Percentiles rank a stretch among this genome's conserved stretches.
Conservation (phyloP, 1,284 basidiomycete species). For the Phenoliferia sp. region DNA sequence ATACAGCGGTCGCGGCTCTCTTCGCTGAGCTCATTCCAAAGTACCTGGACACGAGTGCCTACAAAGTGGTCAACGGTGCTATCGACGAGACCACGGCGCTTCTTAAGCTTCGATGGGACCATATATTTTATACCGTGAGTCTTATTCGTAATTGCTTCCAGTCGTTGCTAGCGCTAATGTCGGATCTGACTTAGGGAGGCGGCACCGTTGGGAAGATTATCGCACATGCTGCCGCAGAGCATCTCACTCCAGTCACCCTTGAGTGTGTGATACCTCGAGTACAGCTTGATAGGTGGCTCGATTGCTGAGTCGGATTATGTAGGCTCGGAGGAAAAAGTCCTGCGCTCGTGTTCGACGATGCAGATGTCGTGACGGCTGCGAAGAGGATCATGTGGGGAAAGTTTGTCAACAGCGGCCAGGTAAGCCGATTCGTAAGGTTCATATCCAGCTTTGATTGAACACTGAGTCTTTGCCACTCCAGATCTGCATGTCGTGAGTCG, state of each 20-base stretch:
- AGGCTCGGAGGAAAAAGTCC: slow-evolving; percentile 48
- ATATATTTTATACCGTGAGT: slow-evolving; percentile 42
- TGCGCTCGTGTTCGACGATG: slow-evolving; percentile 43
- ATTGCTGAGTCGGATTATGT: no score
- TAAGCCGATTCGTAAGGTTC: slow-evolving; percentile 8
- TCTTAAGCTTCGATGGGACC: slow-evolving; percentile 43
- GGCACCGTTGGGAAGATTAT: slow-evolving; percentile 41
- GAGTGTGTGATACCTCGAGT: no score
- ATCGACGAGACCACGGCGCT: slow-evolving; percentile 41
- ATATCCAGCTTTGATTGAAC: no score
- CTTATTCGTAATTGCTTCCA: background rate
- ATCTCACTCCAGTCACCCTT: slow-evolving; percentile 41
- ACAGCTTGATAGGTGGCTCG: no score
- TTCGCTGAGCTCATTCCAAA: slow-evolving; percentile 40
- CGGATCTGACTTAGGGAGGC: no score
- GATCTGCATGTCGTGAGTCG: background rate
- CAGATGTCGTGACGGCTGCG: slow-evolving; percentile 42
- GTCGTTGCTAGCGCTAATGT: background rate
- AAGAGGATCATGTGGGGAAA: slow-evolving; percentile 45
- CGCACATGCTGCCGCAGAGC: slow-evolving; percentile 43
- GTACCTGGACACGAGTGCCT: slow-evolving; percentile 44
- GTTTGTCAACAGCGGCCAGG: slow-evolving; percentile 44
- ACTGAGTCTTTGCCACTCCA: no score
- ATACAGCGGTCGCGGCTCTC: slow-evolving; percentile 39
- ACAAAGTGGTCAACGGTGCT: slow-evolving; percentile 42